Percentiles rank a stretch among this genome's conserved stretches.
Conservation (phyloP, 345 rosid genomes). For the Eucalyptus pumila region DNA sequence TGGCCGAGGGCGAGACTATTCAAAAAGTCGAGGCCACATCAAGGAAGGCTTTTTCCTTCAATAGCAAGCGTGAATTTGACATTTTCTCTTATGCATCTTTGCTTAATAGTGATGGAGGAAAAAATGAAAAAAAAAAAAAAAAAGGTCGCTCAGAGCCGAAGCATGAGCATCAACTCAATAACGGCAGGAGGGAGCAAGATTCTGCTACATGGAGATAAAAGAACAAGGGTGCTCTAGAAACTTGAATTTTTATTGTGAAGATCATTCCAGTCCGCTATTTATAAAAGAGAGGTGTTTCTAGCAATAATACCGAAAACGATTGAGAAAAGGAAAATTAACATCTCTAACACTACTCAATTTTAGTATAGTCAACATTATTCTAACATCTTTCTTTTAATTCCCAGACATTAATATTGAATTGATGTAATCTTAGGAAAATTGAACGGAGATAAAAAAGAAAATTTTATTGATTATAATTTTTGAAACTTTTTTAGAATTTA, state of each 20-base stretch:
- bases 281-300: background rate
- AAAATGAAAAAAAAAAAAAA: accelerated
- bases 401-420: too few species aligned
- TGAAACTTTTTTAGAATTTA: too few species aligned
- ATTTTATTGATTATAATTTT: too few species aligned
- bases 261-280: accelerated
- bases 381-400: too few species aligned
- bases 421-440: too few species aligned
- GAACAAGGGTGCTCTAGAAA: background rate
- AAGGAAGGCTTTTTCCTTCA: background rate
- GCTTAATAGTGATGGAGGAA: background rate
- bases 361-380: too few species aligned
- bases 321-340: too few species aligned
- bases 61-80: background rate
- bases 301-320: accelerated
- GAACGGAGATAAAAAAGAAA: too few species aligned
- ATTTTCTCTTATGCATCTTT: background rate
- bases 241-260: background rate
- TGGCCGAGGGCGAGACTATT: background rate
- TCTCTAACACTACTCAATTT: too few species aligned
- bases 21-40: background rate
- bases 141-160: background rate
- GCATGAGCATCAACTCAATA: background rate
- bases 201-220: background rate
- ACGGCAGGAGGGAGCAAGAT: background rate